These are phyloP conservation scores for Monosporozyma aerobia DNA, from an alignment of 805 yeast species.

Conservation along the genomic window DNA sequence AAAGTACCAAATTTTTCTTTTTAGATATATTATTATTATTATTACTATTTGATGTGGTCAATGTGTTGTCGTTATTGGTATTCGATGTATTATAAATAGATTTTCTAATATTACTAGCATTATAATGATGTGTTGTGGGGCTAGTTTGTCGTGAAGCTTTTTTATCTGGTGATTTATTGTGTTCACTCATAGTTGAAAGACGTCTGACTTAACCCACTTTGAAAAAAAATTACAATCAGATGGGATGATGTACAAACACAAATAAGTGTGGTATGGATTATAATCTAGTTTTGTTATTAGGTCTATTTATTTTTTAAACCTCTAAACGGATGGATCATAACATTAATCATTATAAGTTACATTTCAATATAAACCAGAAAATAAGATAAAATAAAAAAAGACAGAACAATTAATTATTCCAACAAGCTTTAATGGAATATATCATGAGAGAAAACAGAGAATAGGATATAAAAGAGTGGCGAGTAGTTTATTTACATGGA, in stretches of 20 bases:
- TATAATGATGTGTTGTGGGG: background rate
- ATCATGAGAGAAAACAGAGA: background rate
- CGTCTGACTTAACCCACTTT: background rate
- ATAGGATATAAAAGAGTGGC: too few relatives aligned
- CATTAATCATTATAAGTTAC: background rate
- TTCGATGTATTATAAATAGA: background rate
- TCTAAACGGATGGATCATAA: background rate
- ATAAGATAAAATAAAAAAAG: background rate
- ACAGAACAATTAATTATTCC: background rate
- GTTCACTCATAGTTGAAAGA: background rate
- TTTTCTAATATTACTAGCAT: background rate
- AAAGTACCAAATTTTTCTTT: slow-evolving; percentile 22
- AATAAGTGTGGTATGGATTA: background rate
- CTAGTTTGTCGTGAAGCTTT: background rate
- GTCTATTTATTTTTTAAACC: too few relatives aligned
- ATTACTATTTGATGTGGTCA: slow-evolving; percentile 1
- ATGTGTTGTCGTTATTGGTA: background rate
- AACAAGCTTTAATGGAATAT: background rate
- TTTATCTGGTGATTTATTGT: background rate
- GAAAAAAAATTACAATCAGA: too few relatives aligned
- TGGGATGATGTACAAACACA: too few relatives aligned
- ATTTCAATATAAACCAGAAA: background rate
- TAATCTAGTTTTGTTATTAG: background rate
- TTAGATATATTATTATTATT: background rate
- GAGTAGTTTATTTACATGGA: background rate